Conservation (phyloP, 169 alveolate species). For the Cryptosporidium ubiquitum region DNA sequence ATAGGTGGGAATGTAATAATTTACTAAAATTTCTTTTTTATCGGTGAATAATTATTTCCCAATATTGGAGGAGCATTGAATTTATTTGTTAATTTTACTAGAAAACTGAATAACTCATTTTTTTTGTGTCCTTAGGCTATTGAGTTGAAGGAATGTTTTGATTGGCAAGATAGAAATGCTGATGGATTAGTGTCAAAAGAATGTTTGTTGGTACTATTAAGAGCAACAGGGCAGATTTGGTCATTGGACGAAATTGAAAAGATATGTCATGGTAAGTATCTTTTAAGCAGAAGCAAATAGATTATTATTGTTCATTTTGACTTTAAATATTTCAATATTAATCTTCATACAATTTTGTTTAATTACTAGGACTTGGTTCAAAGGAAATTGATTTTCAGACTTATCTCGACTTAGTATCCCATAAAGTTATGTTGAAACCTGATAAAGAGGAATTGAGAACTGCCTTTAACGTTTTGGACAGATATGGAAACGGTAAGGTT, state of each 20-base stretch:
- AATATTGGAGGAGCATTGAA: background rate
- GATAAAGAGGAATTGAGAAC: constrained; percentile 48
- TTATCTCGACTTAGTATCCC: constrained; percentile 39
- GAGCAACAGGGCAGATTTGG: constrained; percentile 69
- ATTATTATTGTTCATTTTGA: too few species aligned
- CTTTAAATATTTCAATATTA: background rate
- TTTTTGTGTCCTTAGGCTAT: constrained; percentile 12
- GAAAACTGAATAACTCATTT: background rate
- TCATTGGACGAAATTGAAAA: constrained; percentile 53
- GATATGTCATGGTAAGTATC: constrained; percentile 53
- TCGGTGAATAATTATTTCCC: background rate
- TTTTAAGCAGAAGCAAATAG: too few species aligned
- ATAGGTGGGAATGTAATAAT: background rate
- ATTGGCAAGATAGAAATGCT: constrained; percentile 70
- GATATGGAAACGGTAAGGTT: constrained; percentile 57
- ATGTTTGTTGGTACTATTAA: constrained; percentile 19
- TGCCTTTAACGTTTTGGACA: constrained; percentile 55
- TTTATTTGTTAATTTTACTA: background rate
- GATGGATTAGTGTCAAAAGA: constrained; percentile 63
- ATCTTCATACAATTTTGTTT: background rate
- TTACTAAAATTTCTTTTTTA: background rate
- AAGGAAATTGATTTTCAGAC: constrained; percentile 53
- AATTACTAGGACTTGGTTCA: constrained; percentile 17
- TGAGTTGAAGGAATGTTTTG: constrained; percentile 61
- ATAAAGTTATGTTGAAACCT: constrained; percentile 48